phyloP scores from a whole-genome alignment of 2,329 filamentous ascomycete genomes.

The Didymella lethalis region DNA sequence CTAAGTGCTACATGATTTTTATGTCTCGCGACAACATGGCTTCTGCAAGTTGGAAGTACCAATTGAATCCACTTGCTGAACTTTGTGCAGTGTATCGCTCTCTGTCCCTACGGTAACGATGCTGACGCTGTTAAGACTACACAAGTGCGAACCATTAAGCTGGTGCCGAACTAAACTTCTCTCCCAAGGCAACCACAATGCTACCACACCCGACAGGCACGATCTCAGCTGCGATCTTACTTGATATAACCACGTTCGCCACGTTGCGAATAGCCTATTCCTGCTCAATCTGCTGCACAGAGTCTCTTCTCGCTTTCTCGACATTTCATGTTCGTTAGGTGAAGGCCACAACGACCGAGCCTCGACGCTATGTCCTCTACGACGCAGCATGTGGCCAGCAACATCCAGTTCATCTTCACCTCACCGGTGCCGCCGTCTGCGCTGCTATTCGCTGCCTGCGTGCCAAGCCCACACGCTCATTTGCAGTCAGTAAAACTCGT shows the following conservation, averaged over 20 bases:
- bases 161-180: not conserved
- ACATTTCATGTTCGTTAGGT: constrained; percentile 4
- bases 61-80: not conserved
- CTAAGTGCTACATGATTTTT: not conserved
- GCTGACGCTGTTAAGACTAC: not conserved
- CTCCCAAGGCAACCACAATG: not conserved
- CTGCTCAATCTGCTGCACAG: constrained; percentile 16
- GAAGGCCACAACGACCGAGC: constrained; percentile 15
- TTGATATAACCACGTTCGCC: not conserved
- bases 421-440: constrained; percentile 15
- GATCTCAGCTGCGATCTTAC: constrained; percentile 5
- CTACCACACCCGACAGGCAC: not conserved
- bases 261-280: constrained; percentile 3
- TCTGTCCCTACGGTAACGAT: too few species aligned
- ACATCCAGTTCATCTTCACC: constrained; percentile 13
- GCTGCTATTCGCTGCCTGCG: constrained; percentile 1
- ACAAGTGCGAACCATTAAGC: not conserved
- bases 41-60: not conserved
- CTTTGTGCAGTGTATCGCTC: not conserved
- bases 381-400: not conserved
- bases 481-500: not conserved
- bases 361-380: constrained; percentile 3
- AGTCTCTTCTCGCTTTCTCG: constrained; percentile 19
- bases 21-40: not conserved
- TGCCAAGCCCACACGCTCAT: constrained; percentile 17